These are phyloP conservation scores for Auxenochlorella pyrenoidosa DNA, from an alignment of 139 green algal species.

Conservation along the genomic window DNA sequence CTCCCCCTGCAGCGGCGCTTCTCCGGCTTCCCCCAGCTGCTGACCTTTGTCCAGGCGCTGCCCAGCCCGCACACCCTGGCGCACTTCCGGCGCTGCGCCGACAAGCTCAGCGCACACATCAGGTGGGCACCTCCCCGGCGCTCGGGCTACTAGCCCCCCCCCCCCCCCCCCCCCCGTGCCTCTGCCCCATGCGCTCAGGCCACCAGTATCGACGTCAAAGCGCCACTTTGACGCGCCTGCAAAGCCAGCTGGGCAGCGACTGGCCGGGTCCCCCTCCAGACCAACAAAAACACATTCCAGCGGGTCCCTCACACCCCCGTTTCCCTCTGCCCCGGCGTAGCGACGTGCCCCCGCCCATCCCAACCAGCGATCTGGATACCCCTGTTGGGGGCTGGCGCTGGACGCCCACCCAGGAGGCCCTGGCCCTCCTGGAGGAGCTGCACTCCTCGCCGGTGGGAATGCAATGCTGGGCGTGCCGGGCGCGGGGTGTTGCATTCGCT, in stretches of 20 bases:
- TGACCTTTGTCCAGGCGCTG: background rate
- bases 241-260: too few relatives aligned
- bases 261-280: too few relatives aligned
- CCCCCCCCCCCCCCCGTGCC: too few relatives aligned
- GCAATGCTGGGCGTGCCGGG: background rate
- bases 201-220: too few relatives aligned
- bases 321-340: too few relatives aligned
- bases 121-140: slow-evolving; percentile 20
- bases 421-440: slow-evolving; percentile 27
- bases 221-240: too few relatives aligned
- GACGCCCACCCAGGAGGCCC: slow-evolving; percentile 18
- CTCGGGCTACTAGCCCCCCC: too few relatives aligned
- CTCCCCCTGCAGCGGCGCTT: background rate
- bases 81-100: background rate
- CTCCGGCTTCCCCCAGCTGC: background rate
- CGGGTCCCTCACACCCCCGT: too few relatives aligned
- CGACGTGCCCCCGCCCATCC: background rate
- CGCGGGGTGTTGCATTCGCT: background rate
- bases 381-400: slow-evolving; percentile 24
- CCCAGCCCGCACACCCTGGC: background rate
- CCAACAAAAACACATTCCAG: too few relatives aligned
- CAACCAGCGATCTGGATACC: background rate
- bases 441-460: background rate
- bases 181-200: too few relatives aligned
- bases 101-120: slow-evolving; percentile 18